phyloP scores from a whole-genome alignment of 805 yeast species.

The Starmerella tilneyi region DNA sequence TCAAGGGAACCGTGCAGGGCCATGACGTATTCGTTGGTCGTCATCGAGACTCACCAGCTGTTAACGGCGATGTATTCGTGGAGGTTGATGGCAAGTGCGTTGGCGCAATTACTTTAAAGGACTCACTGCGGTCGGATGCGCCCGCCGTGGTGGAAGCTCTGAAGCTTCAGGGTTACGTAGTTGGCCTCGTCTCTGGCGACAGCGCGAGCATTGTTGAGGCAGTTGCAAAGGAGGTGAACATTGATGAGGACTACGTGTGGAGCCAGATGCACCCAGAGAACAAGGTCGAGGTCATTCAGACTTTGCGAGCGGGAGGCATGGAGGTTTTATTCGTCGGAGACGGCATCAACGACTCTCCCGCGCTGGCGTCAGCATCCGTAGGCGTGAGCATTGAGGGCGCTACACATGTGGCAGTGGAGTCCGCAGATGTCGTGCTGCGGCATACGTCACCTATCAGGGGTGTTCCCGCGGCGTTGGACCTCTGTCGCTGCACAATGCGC shows the following conservation, averaged over 20 bases:
- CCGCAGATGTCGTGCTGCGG: constrained; percentile 79
- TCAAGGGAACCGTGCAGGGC: constrained; percentile 10
- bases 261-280: constrained; percentile 69
- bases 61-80: constrained; percentile 45
- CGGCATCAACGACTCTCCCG: constrained; percentile 97
- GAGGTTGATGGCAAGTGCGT: constrained; percentile 46
- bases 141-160: constrained; percentile 49
- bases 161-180: constrained; percentile 41
- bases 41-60: constrained; percentile 15
- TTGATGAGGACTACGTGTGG: constrained; percentile 52
- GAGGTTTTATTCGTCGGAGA: constrained; percentile 89
- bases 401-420: constrained; percentile 90
- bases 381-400: constrained; percentile 91
- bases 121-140: constrained; percentile 59
- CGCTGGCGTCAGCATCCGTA: constrained; percentile 73
- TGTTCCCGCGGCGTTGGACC: constrained; percentile 46
- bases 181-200: constrained; percentile 91
- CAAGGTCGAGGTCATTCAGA: constrained; percentile 55
- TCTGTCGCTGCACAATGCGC: constrained; percentile 57
- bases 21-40: constrained; percentile 46
- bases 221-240: constrained; percentile 59
- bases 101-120: constrained; percentile 62
- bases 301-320: constrained; percentile 38
- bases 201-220: constrained; percentile 48
- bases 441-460: constrained; percentile 32